Evolutionary conservation across 306 rosid species (phyloP).

Genomic region (Purshia tridentata): DNA sequence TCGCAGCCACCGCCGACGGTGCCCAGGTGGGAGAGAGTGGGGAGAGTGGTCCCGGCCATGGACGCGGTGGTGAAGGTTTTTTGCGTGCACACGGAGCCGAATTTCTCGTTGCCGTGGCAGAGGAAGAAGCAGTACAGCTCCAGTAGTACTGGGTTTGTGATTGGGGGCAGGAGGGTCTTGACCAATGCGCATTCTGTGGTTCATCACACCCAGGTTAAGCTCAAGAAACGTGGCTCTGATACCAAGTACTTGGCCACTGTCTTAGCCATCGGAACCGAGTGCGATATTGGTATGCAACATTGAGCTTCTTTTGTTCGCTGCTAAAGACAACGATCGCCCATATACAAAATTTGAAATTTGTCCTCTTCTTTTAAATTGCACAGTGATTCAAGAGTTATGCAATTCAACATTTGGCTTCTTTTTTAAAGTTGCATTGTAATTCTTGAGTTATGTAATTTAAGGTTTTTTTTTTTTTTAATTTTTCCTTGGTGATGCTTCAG

Average conservation of each 20-base stretch:
- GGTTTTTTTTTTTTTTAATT: background rate
- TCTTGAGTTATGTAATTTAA: background rate
- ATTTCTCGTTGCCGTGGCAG: conserved; percentile 88
- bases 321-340: too few species aligned
- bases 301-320: background rate
- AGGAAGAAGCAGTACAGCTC: conserved; percentile 70
- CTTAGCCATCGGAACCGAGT: conserved; percentile 80
- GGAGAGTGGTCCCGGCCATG: conserved; percentile 63
- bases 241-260: conserved; percentile 84
- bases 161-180: conserved; percentile 62
- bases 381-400: too few species aligned
- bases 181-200: conserved; percentile 83
- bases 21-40: conserved; percentile 36
- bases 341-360: too few species aligned
- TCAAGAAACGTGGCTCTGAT: conserved; percentile 82
- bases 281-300: conserved; percentile 51
- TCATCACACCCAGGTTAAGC: conserved; percentile 75
- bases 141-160: conserved; percentile 76
- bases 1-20: conserved; percentile 23
- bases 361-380: too few species aligned
- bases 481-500: conserved; percentile 42
- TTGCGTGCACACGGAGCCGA: conserved; percentile 79
- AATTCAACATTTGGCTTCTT: background rate
- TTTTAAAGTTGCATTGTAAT: background rate
- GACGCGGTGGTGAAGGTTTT: conserved; percentile 84